Evolutionary conservation across 108 stramenopile genomes (phyloP).

Genomic region (Cyclotella cryptica): DNA sequence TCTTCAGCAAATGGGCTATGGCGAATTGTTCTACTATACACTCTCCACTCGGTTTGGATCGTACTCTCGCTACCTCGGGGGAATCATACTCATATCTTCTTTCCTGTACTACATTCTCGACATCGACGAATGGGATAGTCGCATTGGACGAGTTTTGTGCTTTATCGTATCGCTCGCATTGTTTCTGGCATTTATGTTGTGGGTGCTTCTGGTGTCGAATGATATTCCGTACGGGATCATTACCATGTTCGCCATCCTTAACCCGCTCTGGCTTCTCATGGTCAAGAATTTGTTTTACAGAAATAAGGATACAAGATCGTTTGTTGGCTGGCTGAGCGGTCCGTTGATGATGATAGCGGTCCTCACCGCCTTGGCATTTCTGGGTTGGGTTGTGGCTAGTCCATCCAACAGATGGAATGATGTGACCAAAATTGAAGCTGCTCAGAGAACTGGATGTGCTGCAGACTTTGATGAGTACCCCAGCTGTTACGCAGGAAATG

Average conservation of each 20-base stretch:
- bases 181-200: conserved; percentile 25
- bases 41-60: conserved; percentile 41
- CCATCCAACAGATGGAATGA: conserved; percentile 57
- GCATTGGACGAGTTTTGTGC: conserved; percentile 32
- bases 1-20: conserved; percentile 56
- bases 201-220: conserved; percentile 38
- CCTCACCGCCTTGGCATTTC: conserved; percentile 34
- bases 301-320: conserved; percentile 37
- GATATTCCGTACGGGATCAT: conserved; percentile 62
- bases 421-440: conserved; percentile 42
- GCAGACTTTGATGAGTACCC: conserved; percentile 54
- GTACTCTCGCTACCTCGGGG: conserved; percentile 24
- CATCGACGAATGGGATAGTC: conserved; percentile 51
- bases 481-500: conserved; percentile 34
- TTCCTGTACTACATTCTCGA: conserved; percentile 62
- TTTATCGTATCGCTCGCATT: conserved; percentile 9
- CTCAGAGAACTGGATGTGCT: conserved; percentile 49
- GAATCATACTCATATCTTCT: conserved; percentile 12
- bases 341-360: conserved; percentile 49
- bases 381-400: conserved; percentile 41
- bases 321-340: conserved; percentile 54
- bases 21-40: conserved; percentile 45
- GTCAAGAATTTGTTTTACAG: conserved; percentile 51
- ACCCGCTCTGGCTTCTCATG: conserved; percentile 58
- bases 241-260: conserved; percentile 52